A percentile compares a stretch with the other conserved stretches of the same genome.
Evolutionary conservation across 495 filamentous ascomycete species (phyloP).

Genomic region (Thozetella sp.): DNA sequence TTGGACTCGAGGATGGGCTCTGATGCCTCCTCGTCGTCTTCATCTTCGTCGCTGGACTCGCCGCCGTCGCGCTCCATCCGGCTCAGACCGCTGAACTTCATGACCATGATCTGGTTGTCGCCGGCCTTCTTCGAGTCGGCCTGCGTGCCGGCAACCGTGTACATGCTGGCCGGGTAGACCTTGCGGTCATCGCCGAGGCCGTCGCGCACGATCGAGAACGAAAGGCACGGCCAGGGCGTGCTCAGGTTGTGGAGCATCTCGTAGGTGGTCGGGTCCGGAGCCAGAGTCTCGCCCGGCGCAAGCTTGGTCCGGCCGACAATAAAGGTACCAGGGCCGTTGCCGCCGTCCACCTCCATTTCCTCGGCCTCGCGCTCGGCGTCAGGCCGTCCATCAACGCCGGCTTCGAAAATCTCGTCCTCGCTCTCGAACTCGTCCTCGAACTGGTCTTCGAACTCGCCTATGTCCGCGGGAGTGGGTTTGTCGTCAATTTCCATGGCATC

Average conservation of each 20-base stretch:
- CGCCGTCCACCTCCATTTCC: conserved; percentile 90
- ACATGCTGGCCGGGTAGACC: conserved; percentile 89
- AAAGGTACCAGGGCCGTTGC: conserved; percentile 73
- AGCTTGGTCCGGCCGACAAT: conserved; percentile 89
- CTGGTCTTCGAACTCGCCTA: conserved; percentile 92
- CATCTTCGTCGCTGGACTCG: conserved; percentile 71
- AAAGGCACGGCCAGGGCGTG: conserved; percentile 94
- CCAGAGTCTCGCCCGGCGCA: conserved; percentile 83
- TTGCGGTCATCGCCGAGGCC: conserved; percentile 86
- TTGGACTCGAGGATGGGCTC: conserved; percentile 95
- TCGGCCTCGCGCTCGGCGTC: conserved; percentile 92
- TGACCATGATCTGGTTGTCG: conserved; percentile 91
- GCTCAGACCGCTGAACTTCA: conserved; percentile 90
- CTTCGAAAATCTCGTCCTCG: conserved; percentile 93
- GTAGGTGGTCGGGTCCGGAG: conserved; percentile 89
- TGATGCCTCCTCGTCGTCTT: conserved; percentile 75
- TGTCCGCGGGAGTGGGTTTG: conserved; percentile 60
- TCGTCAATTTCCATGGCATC: conserved; percentile 51
- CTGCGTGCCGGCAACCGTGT: conserved; percentile 92
- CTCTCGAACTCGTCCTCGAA: conserved; percentile 97
- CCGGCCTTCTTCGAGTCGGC: conserved; percentile 71
- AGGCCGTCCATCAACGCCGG: conserved; percentile 88
- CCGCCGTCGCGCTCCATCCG: conserved; percentile 74
- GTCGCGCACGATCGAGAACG: conserved; percentile 90
- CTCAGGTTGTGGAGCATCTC: conserved; percentile 93